Base-by-base conservation (phyloP, 2,329 filamentous ascomycete genomes). In the Thielaviopsis ethacetica region DNA sequence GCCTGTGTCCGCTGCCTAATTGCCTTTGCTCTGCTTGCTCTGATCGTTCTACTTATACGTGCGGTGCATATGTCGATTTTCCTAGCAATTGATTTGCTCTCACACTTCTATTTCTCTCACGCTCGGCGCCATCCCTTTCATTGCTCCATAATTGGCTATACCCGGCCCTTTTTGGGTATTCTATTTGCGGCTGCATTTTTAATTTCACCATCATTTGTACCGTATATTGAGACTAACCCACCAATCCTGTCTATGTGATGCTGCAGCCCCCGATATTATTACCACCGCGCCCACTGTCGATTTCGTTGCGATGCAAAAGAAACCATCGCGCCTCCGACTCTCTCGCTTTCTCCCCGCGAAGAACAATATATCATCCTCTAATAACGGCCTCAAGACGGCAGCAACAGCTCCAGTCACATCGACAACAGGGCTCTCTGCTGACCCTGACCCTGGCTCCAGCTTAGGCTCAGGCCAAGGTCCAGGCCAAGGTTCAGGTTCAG, bases 211-310 rank as follows among this genome's bases (percentile, higher is more conserved):
- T 17, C n/a, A n/a, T 6, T n/a, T 17, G 17, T 17, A 15, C n/a
- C 17, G 30, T 17, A 12, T 41, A 3, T 17, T 44, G 38, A 44
- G 13, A n/a, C 38, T 19, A 47, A 54, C 1, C 26, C n/a, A 15
- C n/a, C 24, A 21, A 30, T 24, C 57, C 50, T 27, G 13, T 55
- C 3, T 24, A 21, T 41, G 12, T 22, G 5, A 21, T 38, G 64
- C 59, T 62, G 53, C 65, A 84, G 81, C 81, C 62, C 81, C 82
- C 54, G 76, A 81, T 64, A 97, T 97, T 68, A 93, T 97, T 69
- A 95, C 87, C 55, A 97, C 91, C 12, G 88, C 91, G 17, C 91
- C 93, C 10, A 93, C 90, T 9, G 79, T 83, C 64, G 80, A 86
- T 56, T 68, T 81, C 21, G 75, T 75, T 41, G 65, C 68, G 56